Evolutionary conservation across 768 basidiomycete genomes (phyloP), one percentile per base, ranked within the genome.

Genomic region (Exidia glandulosa): DNA sequence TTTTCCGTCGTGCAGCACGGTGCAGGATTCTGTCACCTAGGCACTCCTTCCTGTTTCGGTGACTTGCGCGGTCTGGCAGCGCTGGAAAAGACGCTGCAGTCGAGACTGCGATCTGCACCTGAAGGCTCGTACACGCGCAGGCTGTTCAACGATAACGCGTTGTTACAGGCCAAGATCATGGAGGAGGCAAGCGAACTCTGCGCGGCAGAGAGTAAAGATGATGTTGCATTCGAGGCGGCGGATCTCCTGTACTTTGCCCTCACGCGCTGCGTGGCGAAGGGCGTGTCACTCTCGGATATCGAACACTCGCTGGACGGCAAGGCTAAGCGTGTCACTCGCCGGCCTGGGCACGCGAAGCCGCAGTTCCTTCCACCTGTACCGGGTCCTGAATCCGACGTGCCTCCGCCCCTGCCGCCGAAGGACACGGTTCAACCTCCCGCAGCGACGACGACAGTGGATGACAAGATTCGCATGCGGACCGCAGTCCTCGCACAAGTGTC

Each of bases 101-200:
- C 85, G 2, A 82, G 96, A 45, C 75, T 89, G 50, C 73, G 74
- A 33, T 79, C 81, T 29, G 92, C 95, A 0, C 94, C 94, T 0
- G 85, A 86, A 64, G 94, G 93, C 4, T 94, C 90, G 1, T 99
- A 99, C 72, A 98, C 96, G 19, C 83, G 80, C 57, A 77, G 91
- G 58, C 74, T 99, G 30, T 96, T 98, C 73, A 77, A 80, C 47
- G 90, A 97, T 69, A 74, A 86, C 3, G 80, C 79, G 52, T 78
- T 99, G n/a, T 76, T 98, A 50, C 81, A 79, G 52, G 87, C 93
- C 57, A 99, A 99, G 77, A 93, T 99, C 64, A 91, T 89, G 85
- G 96, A 99, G 72, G 96, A 99, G 71, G 96, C 96, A 0, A 90
- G 95, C 66, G 96, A 99, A 71, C 80, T 99, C n/a, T 95, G 93